Evolutionary conservation across 2,329 filamentous ascomycete species (phyloP).

Genomic region (Alternaria sp.): DNA sequence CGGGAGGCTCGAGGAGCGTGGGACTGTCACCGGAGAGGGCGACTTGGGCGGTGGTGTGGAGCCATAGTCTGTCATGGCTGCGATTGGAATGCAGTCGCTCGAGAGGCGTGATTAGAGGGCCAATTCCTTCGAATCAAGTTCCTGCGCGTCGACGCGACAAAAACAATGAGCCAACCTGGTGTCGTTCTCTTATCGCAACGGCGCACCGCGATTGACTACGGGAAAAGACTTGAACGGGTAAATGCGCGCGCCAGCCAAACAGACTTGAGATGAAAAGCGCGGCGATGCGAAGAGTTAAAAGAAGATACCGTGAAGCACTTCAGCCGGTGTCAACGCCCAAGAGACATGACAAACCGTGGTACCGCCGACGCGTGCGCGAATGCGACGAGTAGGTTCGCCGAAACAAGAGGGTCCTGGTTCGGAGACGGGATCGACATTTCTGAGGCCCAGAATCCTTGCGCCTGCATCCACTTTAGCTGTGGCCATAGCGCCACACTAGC

Average conservation of each 20-base stretch:
- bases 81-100: neutral
- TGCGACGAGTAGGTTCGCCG: constrained; percentile 24
- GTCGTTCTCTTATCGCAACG: constrained; percentile 1
- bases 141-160: constrained; percentile 5
- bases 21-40: constrained; percentile 19
- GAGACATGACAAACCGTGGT: constrained; percentile 16
- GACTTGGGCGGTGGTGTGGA: constrained; percentile 24
- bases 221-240: neutral
- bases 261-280: neutral
- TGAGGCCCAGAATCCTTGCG: constrained; percentile 8
- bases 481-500: constrained; percentile 18
- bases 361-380: constrained; percentile 18
- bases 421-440: constrained; percentile 26
- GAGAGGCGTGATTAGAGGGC: neutral
- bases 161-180: neutral
- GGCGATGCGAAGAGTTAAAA: neutral
- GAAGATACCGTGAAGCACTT: constrained; percentile 4
- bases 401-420: constrained; percentile 22
- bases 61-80: constrained; percentile 25
- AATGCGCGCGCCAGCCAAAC: neutral
- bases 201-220: neutral
- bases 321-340: constrained; percentile 1
- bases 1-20: constrained; percentile 34
- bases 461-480: constrained; percentile 9
- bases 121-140: neutral